These are phyloP conservation scores for Echeveria elegans DNA, from an alignment of 164 flowering plant species.

Conservation along the genomic window DNA sequence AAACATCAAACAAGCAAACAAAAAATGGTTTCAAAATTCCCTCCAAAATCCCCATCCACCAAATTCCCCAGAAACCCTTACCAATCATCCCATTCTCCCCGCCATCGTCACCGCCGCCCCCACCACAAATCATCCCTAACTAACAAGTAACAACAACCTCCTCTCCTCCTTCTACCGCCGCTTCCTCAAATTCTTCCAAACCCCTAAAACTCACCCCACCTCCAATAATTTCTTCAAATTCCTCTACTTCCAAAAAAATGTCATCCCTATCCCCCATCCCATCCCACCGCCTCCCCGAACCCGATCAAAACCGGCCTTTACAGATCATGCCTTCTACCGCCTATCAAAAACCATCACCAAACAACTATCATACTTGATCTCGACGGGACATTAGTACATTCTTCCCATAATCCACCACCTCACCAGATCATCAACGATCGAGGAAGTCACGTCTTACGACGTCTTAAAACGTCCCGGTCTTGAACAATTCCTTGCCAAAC, in stretches of 20 bases:
- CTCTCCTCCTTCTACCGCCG: conserved; percentile 49
- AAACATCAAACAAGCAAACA: no score
- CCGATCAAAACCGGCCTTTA: background rate
- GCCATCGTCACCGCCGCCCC: conserved; percentile 21
- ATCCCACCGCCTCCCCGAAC: no score
- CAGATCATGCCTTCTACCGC: conserved; percentile 26
- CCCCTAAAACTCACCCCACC: conserved; percentile 40
- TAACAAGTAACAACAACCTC: conserved; percentile 27
- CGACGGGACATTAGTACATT: conserved; percentile 78
- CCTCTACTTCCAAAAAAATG: no score
- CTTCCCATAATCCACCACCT: conserved; percentile 45
- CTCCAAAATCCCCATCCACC: no score
- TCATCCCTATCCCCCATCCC: no score
- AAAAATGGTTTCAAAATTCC: no score
- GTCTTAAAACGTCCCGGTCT: conserved; percentile 68
- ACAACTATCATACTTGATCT: conserved; percentile 68
- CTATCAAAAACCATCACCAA: conserved; percentile 17
- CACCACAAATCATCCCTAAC: conserved; percentile 35
- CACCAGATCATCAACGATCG: conserved; percentile 38
- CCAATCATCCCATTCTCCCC: no score
- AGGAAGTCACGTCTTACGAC: conserved; percentile 33
- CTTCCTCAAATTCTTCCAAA: conserved; percentile 46
- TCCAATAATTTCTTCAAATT: background rate
- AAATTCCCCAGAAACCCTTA: no score
- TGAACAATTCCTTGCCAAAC: no score